Base-by-base conservation (phyloP, 202 grass and related monocot species). In the Saccharum hybrid region DNA sequence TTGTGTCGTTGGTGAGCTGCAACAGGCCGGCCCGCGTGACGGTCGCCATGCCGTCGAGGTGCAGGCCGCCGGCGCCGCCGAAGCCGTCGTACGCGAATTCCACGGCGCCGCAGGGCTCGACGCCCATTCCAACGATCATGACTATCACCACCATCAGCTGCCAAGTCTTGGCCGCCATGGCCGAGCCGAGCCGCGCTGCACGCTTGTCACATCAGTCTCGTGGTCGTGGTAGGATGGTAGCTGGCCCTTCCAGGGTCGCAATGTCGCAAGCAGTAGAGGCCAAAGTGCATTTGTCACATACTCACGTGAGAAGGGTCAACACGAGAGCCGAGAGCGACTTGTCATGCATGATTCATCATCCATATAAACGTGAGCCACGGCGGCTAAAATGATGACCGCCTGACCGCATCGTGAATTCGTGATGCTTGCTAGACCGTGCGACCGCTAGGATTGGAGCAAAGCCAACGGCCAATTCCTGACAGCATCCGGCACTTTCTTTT, bases 1-100 rank as follows among this genome's bases (percentile, higher is more conserved):
- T 72, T 12, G 87, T 94, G 77, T 88, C 59, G 70, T 92, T 92
- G 38, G 90, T 94, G 51, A 94, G 89, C 43, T 77, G 74, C 10
- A 94, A 83, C 31, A 94, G 70, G n/a, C 92, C 92, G 0, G n/a
- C 26, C 56, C 74, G 40, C 54, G 75, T 82, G 41, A 94, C 82
- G 13, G 83, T 34, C 1, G 87, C 84, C 46, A 82, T 75, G 72
- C 82, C 87, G 65, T 85, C 90, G 3, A 88, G 82, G 19, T 60
- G 54, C 63, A 94, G 39, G 30, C 59, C 86, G 8, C 71, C 57
- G 71, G 13, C 12, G 45, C 21, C 70, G 4, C 41, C 16, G 75
- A 92, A 92, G 33, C 90, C 81, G 6, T 90, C 9, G 63, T 90
- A 92, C 30, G 43, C 43, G 80, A 92, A 90, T 52, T 90, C 87